Base-by-base conservation (phyloP, 2,329 filamentous ascomycete species). In the Penicillium corylophilum region DNA sequence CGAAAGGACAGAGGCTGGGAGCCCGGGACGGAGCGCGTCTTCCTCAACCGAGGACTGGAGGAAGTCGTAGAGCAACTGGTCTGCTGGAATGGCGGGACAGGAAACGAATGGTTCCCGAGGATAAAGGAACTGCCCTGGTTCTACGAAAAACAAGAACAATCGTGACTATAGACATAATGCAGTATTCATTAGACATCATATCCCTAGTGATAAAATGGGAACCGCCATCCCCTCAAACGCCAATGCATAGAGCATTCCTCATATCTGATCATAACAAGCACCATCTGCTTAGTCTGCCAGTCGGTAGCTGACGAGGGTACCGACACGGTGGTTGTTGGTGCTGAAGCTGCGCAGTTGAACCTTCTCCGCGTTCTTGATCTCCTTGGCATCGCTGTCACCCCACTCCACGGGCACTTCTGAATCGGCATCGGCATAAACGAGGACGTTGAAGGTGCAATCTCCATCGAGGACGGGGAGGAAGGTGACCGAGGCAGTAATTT, bases 351-450 rank as follows among this genome's bases (percentile, higher is more conserved):
- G 83, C 67, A 99, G 77, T 76, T 96, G 92, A 26, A 99, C 94
- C 69, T 94, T 91, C 78, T 99, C 94, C 38, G 90, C 93, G 64
- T 94, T 89, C 69, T 86, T 80, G 61, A 99, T 96, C 78, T 99
- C 94, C 77, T 96, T 96, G 48, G 93, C 92, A 72, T 97, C 94
- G 62, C 90, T 96, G 75, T 99, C 94, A 42, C 94, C 94, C 94
- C 94, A 99, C 72, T 99, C 94, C 52, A 99, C 87, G 4, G 94
- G 94, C 13, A 99, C 94, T 43, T 97, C 93, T 52, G 89, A 94
- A 73, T 97, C 92, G 16, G 92, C 92, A 70, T 99, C 93, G 46
- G 94, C 94, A 70, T 99, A 99, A 3, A 99, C 94, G 36, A 99
- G 82, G 43, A 99, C 93, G 68, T 99, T 99, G 80, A 99, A 99